Base-by-base conservation (phyloP, 306 rosid species). In the Malus orientalis region DNA sequence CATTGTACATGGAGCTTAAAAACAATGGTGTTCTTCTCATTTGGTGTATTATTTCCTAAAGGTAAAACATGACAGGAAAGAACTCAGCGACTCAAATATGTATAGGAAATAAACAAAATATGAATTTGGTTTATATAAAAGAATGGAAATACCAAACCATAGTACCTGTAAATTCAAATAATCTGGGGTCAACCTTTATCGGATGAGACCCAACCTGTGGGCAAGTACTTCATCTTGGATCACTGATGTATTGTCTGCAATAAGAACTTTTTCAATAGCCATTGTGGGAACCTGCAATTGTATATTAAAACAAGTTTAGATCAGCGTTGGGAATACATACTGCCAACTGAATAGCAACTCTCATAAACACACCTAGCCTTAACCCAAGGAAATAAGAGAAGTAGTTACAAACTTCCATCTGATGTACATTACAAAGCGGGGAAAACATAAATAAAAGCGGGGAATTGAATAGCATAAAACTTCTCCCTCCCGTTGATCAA, bases 201-300 rank as follows among this genome's bases (percentile, higher is more conserved):
- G 99, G 99, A 95, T 77, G 65, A 92, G 93, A 69, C 99, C 99
- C 88, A 95, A 82, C 85, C 99, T 89, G 84, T 92, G 99, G 81
- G 97, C 10, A 80, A 95, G 97, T 74, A 95, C 99, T 88, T 95
- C 99, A 49, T 95, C 99, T 81, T 92, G 97, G 76, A 95, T 51
- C 20, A 91, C 63, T 65, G 99, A 92, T 12, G 99, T 90, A 80
- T 92, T 95, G 78, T 92, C 89, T 33, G 93, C 96, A 51, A 95
- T 82, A 75, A 90, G 83, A 82, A 95, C 93, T 81, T 88, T 89
- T 87, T 95, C 99, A 82, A 95, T 88, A 76, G 99, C 99, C 99
- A 95, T 95, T 14, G 97, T 95, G 59, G 99, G 98, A 79, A 95
- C 91, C 99, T 95, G 65, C 71, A 76, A 18, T 54, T 30, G 59